A percentile compares a stretch with the other conserved stretches of the same genome.
phyloP scores from a whole-genome alignment of 495 filamentous ascomycete species.

The Talaromyces adpressus region DNA sequence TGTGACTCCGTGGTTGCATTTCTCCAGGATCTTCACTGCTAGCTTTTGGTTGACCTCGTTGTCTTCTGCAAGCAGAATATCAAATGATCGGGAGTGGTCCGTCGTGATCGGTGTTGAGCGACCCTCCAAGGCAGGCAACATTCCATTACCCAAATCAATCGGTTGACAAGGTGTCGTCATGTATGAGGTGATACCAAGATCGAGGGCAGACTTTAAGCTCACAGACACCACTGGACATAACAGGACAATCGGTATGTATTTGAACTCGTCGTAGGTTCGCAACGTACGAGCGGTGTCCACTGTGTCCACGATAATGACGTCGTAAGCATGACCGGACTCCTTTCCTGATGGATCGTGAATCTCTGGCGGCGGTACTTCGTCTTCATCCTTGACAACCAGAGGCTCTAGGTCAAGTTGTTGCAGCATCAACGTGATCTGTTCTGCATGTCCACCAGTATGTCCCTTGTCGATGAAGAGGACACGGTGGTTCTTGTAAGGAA shows the following conservation, averaged over 20 bases:
- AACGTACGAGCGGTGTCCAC: constrained; percentile 82
- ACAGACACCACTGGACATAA: constrained; percentile 87
- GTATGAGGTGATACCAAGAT: constrained; percentile 94
- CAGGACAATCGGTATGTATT: constrained; percentile 94
- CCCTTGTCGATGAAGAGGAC: constrained; percentile 97
- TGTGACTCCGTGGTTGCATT: constrained; percentile 94
- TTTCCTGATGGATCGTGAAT: constrained; percentile 47
- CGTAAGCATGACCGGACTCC: constrained; percentile 65
- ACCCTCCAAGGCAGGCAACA: constrained; percentile 96
- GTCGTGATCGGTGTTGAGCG: constrained; percentile 85
- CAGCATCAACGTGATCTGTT: constrained; percentile 74
- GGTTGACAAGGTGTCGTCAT: constrained; percentile 97
- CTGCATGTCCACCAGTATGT: constrained; percentile 62
- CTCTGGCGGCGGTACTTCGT: constrained; percentile 53
- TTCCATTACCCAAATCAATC: constrained; percentile 94
- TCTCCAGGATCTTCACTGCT: constrained; percentile 94
- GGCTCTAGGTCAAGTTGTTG: constrained; percentile 72
- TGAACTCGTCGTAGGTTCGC: constrained; percentile 86
- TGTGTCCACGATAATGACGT: constrained; percentile 95
- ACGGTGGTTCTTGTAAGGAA: constrained; percentile 79
- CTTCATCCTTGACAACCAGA: constrained; percentile 65
- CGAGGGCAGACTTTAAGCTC: constrained; percentile 87
- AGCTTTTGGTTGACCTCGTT: constrained; percentile 96
- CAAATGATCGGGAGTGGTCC: constrained; percentile 92
- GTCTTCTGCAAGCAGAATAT: constrained; percentile 94